phyloP scores from a whole-genome alignment of 768 basidiomycete genomes.

The Hypholoma fasciculare region DNA sequence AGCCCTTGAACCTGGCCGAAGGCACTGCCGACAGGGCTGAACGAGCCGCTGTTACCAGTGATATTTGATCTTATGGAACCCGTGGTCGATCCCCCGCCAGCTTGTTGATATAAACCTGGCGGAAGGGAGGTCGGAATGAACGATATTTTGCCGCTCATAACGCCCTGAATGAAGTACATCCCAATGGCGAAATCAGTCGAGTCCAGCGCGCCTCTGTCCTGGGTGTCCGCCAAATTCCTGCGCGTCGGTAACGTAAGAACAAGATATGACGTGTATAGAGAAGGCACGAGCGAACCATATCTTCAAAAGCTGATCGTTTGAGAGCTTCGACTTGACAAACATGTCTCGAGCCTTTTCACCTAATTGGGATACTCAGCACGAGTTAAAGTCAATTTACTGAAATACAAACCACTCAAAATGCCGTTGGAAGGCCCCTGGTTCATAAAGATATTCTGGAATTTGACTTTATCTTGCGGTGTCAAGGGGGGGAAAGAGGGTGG shows the following conservation, averaged over 20 bases:
- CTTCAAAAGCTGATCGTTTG: constrained; percentile 83
- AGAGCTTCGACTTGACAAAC: constrained; percentile 88
- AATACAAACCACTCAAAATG: constrained; percentile 62
- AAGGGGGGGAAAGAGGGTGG: constrained; percentile 63
- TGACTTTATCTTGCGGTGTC: constrained; percentile 77
- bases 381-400: not conserved
- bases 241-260: constrained; percentile 6
- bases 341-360: constrained; percentile 89
- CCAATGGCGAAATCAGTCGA: constrained; percentile 90
- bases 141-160: constrained; percentile 77
- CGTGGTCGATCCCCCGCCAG: constrained; percentile 43
- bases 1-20: constrained; percentile 56
- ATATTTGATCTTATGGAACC: constrained; percentile 47
- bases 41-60: constrained; percentile 62
- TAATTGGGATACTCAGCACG: constrained; percentile 22
- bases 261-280: not conserved
- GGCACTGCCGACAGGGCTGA: constrained; percentile 51
- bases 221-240: constrained; percentile 95
- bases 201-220: constrained; percentile 87
- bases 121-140: constrained; percentile 76
- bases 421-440: constrained; percentile 73
- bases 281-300: constrained; percentile 69
- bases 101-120: constrained; percentile 84
- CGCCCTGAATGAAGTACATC: constrained; percentile 95
- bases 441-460: constrained; percentile 80